Evolutionary conservation across 1,139 yeast species (phyloP), one percentile per base, ranked within the genome.

Genomic region (Protomyces macrosporus): DNA sequence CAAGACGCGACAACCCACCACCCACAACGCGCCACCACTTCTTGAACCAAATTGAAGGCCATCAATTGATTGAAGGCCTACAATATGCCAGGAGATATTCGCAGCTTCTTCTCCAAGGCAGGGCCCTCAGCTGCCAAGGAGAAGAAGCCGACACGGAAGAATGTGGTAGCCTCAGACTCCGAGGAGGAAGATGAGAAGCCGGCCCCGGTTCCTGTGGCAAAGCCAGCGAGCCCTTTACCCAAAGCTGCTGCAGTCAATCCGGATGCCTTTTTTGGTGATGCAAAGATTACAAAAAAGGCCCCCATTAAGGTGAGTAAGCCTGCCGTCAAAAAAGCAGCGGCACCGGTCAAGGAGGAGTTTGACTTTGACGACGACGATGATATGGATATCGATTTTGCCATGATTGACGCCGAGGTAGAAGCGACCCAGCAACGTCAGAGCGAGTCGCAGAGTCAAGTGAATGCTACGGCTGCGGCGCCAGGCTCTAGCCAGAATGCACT

Each of bases 321-420:
- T 6, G 14, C n/a, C 35, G 37, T 16, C 23, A 60, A 60, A 32
- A 37, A 53, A 30, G 37, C 56, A 5, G 35, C 52, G 10, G 32
- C 45, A 45, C 34, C 51, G 37, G 52, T 39, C 32, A 42, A 56
- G 9, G 65, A 63, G 23, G 60, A 64, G 14, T 67, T 61, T 37
- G 61, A 56, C 2, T 68, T 63, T 33, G 52, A 63, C 23, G 68
- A 68, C 42, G 59, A 45, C 32, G 51, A 51, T 34, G 60, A 54
- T 16, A 23, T 58, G 34, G 55, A 67, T 64, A 37, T 37, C 23
- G 64, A 61, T 40, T 37, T 35, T 9, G 57, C 39, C 34, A 42
- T 40, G 57, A 16, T 52, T 14, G 56, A 53, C 16, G 33, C 45
- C 16, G 14, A 32, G 35, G 33, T 16, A 6, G 54, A 54, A 54